Conservation (phyloP, 2,329 filamentous ascomycete genomes). For the Bipolaris bicolor region DNA sequence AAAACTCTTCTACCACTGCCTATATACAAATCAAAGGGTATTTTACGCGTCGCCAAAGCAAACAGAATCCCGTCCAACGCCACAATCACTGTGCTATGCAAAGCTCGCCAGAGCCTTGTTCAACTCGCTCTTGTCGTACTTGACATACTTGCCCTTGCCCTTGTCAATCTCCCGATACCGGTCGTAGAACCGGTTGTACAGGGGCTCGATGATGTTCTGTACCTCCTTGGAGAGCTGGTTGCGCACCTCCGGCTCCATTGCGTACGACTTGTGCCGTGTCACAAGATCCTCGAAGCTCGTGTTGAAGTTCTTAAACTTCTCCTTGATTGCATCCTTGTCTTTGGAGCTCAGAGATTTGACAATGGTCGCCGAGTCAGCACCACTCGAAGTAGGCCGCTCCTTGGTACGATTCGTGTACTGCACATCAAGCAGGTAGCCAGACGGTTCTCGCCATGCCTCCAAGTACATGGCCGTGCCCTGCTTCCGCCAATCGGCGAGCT, state of each 20-base stretch:
- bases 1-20: conserved; percentile 15
- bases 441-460: conserved; percentile 87
- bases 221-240: conserved; percentile 81
- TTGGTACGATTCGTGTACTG: conserved; percentile 80
- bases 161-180: conserved; percentile 97
- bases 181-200: conserved; percentile 96
- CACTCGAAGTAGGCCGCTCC: conserved; percentile 69
- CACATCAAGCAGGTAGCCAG: conserved; percentile 81
- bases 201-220: conserved; percentile 87
- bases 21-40: conserved; percentile 41
- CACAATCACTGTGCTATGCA: conserved; percentile 37
- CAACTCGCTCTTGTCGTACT: conserved; percentile 89
- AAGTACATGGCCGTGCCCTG: conserved; percentile 82
- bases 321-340: conserved; percentile 94
- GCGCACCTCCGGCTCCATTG: conserved; percentile 90
- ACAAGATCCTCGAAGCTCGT: conserved; percentile 88
- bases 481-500: conserved; percentile 86
- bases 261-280: conserved; percentile 77
- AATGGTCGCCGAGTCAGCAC: conserved; percentile 77
- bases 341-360: conserved; percentile 84
- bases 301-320: conserved; percentile 95
- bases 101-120: conserved; percentile 64
- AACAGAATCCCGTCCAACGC: conserved; percentile 23
- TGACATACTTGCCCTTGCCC: conserved; percentile 96
- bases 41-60: conserved; percentile 31